These are phyloP conservation scores for Aspergillus pseudoterreus DNA, from an alignment of 2,329 filamentous ascomycete genomes.

Conservation along the genomic window DNA sequence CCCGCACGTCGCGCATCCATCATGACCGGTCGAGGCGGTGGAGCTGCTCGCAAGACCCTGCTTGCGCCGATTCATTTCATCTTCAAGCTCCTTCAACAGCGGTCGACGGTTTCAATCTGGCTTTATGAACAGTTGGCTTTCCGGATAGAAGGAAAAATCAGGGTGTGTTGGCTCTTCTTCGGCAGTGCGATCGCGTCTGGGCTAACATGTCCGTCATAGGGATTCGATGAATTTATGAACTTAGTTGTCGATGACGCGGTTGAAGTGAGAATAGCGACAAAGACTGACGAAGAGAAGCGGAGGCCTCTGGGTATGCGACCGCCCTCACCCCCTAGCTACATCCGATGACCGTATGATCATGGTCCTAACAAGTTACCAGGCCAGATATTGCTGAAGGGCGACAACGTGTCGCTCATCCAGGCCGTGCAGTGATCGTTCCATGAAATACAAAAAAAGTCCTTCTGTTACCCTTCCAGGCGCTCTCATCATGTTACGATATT, in stretches of 20 bases:
- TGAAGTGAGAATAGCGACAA: conserved; percentile 81
- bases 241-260: conserved; percentile 92
- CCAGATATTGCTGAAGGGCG: conserved; percentile 81
- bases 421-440: conserved; percentile 33
- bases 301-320: conserved; percentile 66
- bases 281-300: conserved; percentile 74
- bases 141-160: conserved; percentile 93
- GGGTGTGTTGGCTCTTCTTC: conserved; percentile 51
- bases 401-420: conserved; percentile 82
- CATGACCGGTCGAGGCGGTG: conserved; percentile 55
- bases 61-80: conserved; percentile 82
- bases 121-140: conserved; percentile 93
- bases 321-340: background rate
- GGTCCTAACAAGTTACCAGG: conserved; percentile 45
- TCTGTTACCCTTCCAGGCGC: conserved; percentile 3
- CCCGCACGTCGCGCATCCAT: conserved; percentile 14
- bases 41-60: conserved; percentile 63
- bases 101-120: conserved; percentile 89
- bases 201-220: conserved; percentile 50
- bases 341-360: background rate
- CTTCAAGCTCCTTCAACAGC: conserved; percentile 84
- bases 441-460: conserved; percentile 8
- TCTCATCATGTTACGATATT: conserved; percentile 6
- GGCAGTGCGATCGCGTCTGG: conserved; percentile 1
- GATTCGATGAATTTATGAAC: conserved; percentile 99